A percentile compares a stretch with the other conserved stretches of the same genome.
Evolutionary conservation across 148 eudicot species (phyloP).

Genomic region (Nepenthes mirabilis): DNA sequence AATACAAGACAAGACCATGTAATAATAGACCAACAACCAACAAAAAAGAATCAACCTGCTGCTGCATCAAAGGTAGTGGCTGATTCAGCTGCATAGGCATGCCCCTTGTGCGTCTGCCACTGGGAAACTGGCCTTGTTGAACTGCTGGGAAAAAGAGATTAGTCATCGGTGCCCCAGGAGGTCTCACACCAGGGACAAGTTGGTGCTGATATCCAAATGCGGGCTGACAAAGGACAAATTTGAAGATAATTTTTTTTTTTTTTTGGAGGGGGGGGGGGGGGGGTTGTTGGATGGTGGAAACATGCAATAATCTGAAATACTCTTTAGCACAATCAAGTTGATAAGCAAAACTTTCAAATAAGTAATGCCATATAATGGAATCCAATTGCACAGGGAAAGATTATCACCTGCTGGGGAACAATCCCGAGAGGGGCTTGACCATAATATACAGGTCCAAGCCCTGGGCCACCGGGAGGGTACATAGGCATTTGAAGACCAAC

Average conservation of each 20-base stretch:
- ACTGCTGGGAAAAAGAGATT: constrained; percentile 65
- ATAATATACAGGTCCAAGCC: constrained; percentile 63
- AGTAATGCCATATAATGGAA: no score
- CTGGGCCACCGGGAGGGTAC: constrained; percentile 77
- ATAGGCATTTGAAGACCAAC: constrained; percentile 77
- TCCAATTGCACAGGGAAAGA: neutral
- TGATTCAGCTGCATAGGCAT: constrained; percentile 50
- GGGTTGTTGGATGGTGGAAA: no score
- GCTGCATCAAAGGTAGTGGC: constrained; percentile 58
- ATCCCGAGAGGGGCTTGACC: constrained; percentile 75
- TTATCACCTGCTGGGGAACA: constrained; percentile 57
- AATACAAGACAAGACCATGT: no score
- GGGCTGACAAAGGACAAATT: constrained; percentile 26
- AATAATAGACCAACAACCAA: no score
- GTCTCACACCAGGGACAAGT: constrained; percentile 67
- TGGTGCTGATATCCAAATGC: constrained; percentile 79
- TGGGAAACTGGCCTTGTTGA: constrained; percentile 66
- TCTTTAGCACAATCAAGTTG: no score
- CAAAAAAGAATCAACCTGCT: constrained; percentile 27
- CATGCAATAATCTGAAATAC: no score
- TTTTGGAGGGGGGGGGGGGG: no score
- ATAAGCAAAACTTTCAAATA: no score
- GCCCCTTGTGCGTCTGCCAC: constrained; percentile 44
- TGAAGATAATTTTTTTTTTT: neutral
- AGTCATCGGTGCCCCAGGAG: constrained; percentile 51